These are phyloP conservation scores for Penicillium steckii DNA, from an alignment of 495 filamentous ascomycete genomes.

Conservation along the genomic window DNA sequence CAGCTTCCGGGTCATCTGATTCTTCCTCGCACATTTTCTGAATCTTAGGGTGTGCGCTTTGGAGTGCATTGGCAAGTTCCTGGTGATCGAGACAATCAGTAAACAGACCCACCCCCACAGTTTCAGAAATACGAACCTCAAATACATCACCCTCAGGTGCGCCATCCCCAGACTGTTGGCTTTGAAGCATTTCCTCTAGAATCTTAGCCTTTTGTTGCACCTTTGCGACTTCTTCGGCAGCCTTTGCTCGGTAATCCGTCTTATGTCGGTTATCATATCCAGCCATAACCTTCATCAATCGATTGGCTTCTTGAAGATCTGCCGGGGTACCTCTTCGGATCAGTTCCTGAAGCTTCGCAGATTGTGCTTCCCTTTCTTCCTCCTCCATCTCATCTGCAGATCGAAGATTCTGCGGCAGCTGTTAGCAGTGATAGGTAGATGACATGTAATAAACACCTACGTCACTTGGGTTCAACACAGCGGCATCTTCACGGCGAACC, in stretches of 20 bases:
- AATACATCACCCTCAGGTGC: slow-evolving; percentile 91
- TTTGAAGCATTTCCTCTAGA: slow-evolving; percentile 88
- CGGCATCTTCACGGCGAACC: slow-evolving; percentile 87
- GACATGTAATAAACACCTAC: slow-evolving; percentile 52
- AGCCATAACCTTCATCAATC: slow-evolving; percentile 98
- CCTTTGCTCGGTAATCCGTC: slow-evolving; percentile 96
- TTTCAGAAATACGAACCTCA: slow-evolving; percentile 51
- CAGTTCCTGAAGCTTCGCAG: slow-evolving; percentile 93
- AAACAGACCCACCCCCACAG: not conserved
- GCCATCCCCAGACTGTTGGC: slow-evolving; percentile 75
- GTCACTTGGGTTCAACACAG: slow-evolving; percentile 95
- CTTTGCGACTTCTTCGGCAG: slow-evolving; percentile 89
- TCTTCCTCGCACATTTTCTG: slow-evolving; percentile 99
- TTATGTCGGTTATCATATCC: slow-evolving; percentile 93
- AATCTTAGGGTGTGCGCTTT: slow-evolving; percentile 96
- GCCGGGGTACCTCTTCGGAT: slow-evolving; percentile 89
- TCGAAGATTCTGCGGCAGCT: slow-evolving; percentile 69
- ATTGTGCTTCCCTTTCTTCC: slow-evolving; percentile 91
- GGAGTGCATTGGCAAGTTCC: slow-evolving; percentile 88
- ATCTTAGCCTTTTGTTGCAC: slow-evolving; percentile 90
- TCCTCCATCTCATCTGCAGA: slow-evolving; percentile 99
- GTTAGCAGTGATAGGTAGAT: slow-evolving; percentile 23
- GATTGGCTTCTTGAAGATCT: slow-evolving; percentile 93
- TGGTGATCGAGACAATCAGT: slow-evolving; percentile 22
- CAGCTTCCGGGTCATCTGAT: slow-evolving; percentile 92